phyloP scores from a whole-genome alignment of 768 basidiomycete species.

The Lactifluus pinguis region DNA sequence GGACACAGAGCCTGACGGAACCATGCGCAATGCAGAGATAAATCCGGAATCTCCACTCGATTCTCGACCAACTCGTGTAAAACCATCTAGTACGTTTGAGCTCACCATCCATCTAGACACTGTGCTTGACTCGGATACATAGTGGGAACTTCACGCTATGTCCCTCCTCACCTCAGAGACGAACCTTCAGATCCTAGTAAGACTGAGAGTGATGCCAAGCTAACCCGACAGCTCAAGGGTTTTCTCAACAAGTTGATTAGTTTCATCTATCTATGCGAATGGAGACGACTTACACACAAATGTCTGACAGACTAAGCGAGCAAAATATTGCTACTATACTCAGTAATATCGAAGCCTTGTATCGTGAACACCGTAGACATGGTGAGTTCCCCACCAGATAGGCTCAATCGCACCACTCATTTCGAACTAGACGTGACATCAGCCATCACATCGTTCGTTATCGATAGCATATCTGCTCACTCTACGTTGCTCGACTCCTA shows the following conservation, averaged over 20 bases:
- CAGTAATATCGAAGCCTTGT: constrained; percentile 64
- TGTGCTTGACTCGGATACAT: background rate
- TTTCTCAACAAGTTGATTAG: constrained; percentile 66
- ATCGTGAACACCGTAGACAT: constrained; percentile 67
- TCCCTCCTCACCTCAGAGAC: constrained; percentile 75
- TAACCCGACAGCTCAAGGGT: constrained; percentile 75
- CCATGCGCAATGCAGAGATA: constrained; percentile 1
- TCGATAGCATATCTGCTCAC: constrained; percentile 72
- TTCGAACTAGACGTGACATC: constrained; percentile 57
- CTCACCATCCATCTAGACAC: background rate
- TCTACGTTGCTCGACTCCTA: constrained; percentile 81
- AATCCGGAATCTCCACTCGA: background rate
- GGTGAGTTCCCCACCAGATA: constrained; percentile 35
- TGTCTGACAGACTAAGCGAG: constrained; percentile 67
- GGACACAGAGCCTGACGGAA: constrained; percentile 24
- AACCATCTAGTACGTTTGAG: background rate
- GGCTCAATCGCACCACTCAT: background rate
- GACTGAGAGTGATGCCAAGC: constrained; percentile 40
- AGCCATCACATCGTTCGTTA: constrained; percentile 63
- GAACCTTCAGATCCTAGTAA: constrained; percentile 31
- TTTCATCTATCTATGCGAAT: background rate
- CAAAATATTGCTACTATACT: constrained; percentile 75
- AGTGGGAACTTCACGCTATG: constrained; percentile 42
- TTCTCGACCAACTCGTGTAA: constrained; percentile 3
- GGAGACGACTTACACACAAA: background rate